Percentiles rank a stretch among this genome's conserved stretches.
Conservation (phyloP, 2,329 filamentous ascomycete genomes). For the Trichophyton simii region DNA sequence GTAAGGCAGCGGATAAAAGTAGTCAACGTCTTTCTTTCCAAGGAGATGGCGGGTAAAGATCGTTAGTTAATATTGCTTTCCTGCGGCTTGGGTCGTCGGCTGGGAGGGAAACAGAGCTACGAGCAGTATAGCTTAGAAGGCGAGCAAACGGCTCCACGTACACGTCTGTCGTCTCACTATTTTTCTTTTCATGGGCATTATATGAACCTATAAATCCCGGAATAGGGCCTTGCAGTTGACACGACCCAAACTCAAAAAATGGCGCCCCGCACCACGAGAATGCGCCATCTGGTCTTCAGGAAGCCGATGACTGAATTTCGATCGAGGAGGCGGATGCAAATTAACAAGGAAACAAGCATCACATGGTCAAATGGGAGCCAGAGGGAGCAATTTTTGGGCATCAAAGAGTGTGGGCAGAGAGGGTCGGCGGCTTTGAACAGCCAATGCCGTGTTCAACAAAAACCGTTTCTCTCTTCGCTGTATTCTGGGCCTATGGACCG, state of each 20-base stretch:
- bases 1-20: background rate
- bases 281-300: background rate
- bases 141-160: conserved; percentile 1
- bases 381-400: background rate
- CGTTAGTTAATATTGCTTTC: background rate
- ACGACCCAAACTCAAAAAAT: conserved; percentile 5
- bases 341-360: background rate
- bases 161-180: conserved; percentile 1
- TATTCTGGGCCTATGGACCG: background rate
- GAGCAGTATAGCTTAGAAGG: background rate
- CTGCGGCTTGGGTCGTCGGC: background rate
- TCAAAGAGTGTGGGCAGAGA: conserved; percentile 1
- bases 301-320: background rate
- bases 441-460: background rate
- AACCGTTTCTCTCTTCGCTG: background rate
- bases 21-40: background rate
- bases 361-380: background rate
- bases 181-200: conserved; percentile 3
- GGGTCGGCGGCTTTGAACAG: background rate
- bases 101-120: background rate
- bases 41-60: background rate
- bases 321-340: conserved; percentile 1
- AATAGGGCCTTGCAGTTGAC: conserved; percentile 1
- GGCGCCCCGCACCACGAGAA: conserved; percentile 2
- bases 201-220: conserved; percentile 4